phyloP scores from a whole-genome alignment of 257 asterid species.

The Vinca minor region DNA sequence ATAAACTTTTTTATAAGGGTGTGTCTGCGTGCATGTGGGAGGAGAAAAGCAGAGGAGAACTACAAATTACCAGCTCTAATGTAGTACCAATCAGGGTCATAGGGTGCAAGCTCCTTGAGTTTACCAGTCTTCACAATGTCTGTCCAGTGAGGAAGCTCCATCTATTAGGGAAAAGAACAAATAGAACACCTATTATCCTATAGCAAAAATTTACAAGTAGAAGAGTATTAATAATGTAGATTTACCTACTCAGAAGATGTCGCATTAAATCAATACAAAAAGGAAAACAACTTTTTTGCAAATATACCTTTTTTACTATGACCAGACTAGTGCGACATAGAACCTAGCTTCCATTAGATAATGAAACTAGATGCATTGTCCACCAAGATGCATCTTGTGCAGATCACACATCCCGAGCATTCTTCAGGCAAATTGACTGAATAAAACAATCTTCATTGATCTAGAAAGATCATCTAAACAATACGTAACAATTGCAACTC shows the following conservation, averaged over 20 bases:
- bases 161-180: constrained; percentile 22
- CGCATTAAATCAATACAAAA: not conserved
- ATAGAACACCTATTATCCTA: no score
- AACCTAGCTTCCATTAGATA: not conserved
- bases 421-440: not conserved
- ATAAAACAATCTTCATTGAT: no score
- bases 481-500: not conserved
- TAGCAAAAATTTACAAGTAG: not conserved
- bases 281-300: not conserved
- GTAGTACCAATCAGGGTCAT: no score
- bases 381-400: not conserved
- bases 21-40: no score
- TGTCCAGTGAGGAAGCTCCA: constrained; percentile 95
- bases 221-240: not conserved
- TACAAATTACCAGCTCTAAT: constrained; percentile 70
- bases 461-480: not conserved
- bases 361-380: not conserved
- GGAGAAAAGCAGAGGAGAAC: no score
- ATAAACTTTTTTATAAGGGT: not conserved
- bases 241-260: not conserved
- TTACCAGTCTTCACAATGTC: constrained; percentile 86
- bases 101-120: constrained; percentile 83
- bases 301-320: not conserved
- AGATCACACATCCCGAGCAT: not conserved
- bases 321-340: not conserved